phyloP scores from a whole-genome alignment of 2,329 filamentous ascomycete genomes.

The Pyrenochaeta sp. region DNA sequence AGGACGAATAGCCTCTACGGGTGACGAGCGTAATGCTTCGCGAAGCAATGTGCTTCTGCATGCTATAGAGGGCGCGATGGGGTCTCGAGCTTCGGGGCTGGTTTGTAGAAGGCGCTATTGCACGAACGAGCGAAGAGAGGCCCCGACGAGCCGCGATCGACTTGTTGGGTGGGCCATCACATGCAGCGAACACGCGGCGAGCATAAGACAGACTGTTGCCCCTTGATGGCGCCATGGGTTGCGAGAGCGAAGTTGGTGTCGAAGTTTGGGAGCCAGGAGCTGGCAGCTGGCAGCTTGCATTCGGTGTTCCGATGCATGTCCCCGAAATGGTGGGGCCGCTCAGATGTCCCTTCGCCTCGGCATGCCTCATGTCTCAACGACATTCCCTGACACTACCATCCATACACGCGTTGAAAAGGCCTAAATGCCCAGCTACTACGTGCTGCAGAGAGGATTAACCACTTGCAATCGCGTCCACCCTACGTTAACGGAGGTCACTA shows the following conservation, averaged over 20 bases:
- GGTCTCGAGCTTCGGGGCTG: not conserved
- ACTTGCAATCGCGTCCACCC: not conserved
- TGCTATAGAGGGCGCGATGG: slow-evolving; percentile 1
- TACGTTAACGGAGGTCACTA: not conserved
- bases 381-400: not conserved
- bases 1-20: slow-evolving; percentile 29
- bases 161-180: not conserved
- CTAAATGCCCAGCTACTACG: not conserved
- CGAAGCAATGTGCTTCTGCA: not conserved
- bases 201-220: slow-evolving; percentile 5
- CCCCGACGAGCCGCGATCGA: not conserved
- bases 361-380: slow-evolving; percentile 11
- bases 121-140: not conserved
- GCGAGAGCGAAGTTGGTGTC: slow-evolving; percentile 5
- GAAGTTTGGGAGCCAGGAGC: slow-evolving; percentile 4
- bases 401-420: not conserved
- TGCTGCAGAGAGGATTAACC: not conserved
- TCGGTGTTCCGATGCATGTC: slow-evolving; percentile 7
- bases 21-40: not conserved
- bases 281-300: slow-evolving; percentile 3
- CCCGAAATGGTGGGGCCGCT: slow-evolving; percentile 1
- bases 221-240: slow-evolving; percentile 30
- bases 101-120: not conserved
- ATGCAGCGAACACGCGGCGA: slow-evolving; percentile 1
- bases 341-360: slow-evolving; percentile 8